Conservation (phyloP, 2,329 filamentous ascomycete genomes). For the Chrysosporium keratinophilum region DNA sequence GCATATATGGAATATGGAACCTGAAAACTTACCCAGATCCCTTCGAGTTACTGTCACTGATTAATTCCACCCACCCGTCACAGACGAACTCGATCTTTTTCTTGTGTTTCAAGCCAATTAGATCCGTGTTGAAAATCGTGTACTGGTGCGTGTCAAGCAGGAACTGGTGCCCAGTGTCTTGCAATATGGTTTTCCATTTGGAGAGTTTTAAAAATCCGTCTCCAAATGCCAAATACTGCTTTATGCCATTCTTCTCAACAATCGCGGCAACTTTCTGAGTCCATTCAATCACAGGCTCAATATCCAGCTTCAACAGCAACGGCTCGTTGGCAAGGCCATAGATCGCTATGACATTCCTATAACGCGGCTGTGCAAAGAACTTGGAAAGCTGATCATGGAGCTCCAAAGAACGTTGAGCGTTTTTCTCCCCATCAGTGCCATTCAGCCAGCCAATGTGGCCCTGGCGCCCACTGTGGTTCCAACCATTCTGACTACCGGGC, state of each 20-base stretch:
- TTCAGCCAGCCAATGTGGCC: slow-evolving; percentile 80
- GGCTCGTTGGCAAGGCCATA: slow-evolving; percentile 94
- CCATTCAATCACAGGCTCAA: slow-evolving; percentile 63
- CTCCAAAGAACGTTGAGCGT: slow-evolving; percentile 71
- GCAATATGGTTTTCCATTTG: slow-evolving; percentile 81
- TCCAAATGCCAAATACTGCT: slow-evolving; percentile 67
- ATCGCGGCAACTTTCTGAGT: slow-evolving; percentile 61
- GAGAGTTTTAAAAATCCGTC: slow-evolving; percentile 87
- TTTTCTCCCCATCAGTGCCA: slow-evolving; percentile 69
- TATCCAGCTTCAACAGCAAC: slow-evolving; percentile 63
- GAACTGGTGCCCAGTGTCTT: slow-evolving; percentile 55
- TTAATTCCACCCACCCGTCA: slow-evolving; percentile 66
- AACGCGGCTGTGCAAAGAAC: slow-evolving; percentile 89
- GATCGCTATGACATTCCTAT: slow-evolving; percentile 82
- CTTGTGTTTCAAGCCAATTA: slow-evolving; percentile 70
- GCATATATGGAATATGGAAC: background rate
- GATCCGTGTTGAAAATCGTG: slow-evolving; percentile 88
- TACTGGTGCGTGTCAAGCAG: slow-evolving; percentile 98
- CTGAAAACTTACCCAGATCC: slow-evolving; percentile 47
- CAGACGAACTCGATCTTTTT: slow-evolving; percentile 83
- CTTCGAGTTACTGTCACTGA: slow-evolving; percentile 59
- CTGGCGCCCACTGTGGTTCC: slow-evolving; percentile 86
- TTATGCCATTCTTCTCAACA: slow-evolving; percentile 66
- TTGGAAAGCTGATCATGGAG: slow-evolving; percentile 75
- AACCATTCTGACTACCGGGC: slow-evolving; percentile 90